Base-by-base conservation (phyloP, 495 filamentous ascomycete genomes). In the Podospora sp. region DNA sequence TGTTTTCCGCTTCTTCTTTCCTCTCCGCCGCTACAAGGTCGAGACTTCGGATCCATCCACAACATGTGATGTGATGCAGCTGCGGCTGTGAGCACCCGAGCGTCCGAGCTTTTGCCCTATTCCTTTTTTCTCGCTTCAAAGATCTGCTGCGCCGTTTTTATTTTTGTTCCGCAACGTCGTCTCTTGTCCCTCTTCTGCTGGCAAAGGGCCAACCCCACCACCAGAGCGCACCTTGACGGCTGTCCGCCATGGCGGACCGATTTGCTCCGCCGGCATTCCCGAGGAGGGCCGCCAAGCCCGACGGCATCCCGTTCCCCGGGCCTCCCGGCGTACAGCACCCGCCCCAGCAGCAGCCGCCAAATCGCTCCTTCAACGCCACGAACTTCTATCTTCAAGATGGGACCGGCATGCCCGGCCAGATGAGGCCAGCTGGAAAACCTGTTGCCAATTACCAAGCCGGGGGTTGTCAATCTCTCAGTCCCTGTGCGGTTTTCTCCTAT, bases 361-460 rank as follows among this genome's bases (percentile, higher is more conserved):
- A 67, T 55, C 35, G 65, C 20, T 65, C 63, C n/a, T 57, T 65
- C 63, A 26, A 56, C 35, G 63, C 12, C 58, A 16, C 33, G 52
- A 12, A 29, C 51, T 24, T 57, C 40, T 36, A 36, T 53, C 18
- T 59, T 55, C 50, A 26, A 29, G 49, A 50, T 21, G 60, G 33
- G 25, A 63, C 46, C n/a, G 59, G 50, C 9, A 40, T 50, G 16
- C 8, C 20, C 60, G 69, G 75, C 60, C 24, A 21, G 20, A 75
- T 74, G 73, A 71, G 65, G 60, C 69, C 65, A 61, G 62, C 63
- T 65, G 33, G 22, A 36, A 66, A 65, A 29, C 69, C 65, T 65
- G 70, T 72, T 66, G 60, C 65, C 68, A 72, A 69, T 65, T 68
- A 60, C 51, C 69, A 68, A 56, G 67, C 63, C 56, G 50, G 69